Percentiles rank a stretch among this genome's conserved stretches.
These are phyloP conservation scores for Echinosophora koreensis DNA, from an alignment of 306 rosid species.

Conservation along the genomic window DNA sequence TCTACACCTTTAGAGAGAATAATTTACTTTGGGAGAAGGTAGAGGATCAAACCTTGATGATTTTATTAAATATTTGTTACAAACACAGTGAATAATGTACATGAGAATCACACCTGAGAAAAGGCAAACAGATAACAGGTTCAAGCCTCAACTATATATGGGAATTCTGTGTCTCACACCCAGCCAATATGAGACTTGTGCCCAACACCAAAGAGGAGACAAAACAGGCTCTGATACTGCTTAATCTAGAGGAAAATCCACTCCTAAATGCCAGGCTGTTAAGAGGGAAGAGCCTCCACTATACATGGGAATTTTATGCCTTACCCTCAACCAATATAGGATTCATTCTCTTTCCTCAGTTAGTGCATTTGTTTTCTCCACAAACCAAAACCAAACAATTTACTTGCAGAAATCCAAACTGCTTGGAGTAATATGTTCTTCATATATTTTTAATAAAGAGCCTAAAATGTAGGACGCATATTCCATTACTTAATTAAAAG, in stretches of 20 bases:
- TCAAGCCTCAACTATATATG: neutral
- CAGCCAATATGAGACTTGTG: conserved; percentile 7
- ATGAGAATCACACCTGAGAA: neutral
- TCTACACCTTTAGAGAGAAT: neutral
- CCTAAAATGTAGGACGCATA: conserved; percentile 4
- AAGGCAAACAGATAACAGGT: neutral
- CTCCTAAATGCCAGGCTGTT: neutral
- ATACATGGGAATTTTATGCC: conserved; percentile 2
- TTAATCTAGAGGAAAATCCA: conserved; percentile 28
- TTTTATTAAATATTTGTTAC: neutral
- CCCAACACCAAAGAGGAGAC: conserved; percentile 5
- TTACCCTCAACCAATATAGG: conserved; percentile 17
- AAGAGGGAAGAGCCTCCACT: neutral
- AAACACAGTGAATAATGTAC: conserved; percentile 2
- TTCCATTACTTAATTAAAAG: neutral
- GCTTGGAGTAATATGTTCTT: neutral
- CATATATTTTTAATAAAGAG: conserved; percentile 6
- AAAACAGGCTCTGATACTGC: conserved; percentile 13
- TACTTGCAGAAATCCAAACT: conserved; percentile 5
- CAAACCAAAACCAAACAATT: conserved; percentile 23
- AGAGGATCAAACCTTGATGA: neutral
- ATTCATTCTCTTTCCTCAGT: neutral
- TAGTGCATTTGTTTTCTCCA: conserved; percentile 10
- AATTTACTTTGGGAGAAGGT: neutral
- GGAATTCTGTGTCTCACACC: conserved; percentile 13